A percentile compares a stretch with the other conserved stretches of the same genome.
Evolutionary conservation across 345 rosid species (phyloP).

Genomic region (Bretschneidera sinensis): DNA sequence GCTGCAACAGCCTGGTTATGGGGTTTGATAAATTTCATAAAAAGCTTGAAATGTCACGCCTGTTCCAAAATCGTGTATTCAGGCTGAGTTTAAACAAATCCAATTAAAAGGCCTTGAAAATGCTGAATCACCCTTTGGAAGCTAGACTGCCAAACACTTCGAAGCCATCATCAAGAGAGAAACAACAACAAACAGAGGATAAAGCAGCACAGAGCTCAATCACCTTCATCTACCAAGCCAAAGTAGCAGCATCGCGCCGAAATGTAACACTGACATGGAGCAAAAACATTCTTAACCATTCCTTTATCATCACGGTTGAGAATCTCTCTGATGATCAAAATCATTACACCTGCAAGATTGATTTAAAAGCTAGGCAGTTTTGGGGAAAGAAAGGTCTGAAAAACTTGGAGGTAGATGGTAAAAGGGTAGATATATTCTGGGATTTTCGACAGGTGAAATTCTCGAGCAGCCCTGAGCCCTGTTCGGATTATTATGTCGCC

Average conservation of each 20-base stretch:
- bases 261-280: conserved; percentile 53
- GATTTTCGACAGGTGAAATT: conserved; percentile 68
- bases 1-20: background rate
- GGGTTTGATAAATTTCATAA: background rate
- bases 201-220: conserved; percentile 29
- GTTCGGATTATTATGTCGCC: conserved; percentile 55
- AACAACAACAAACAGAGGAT: conserved; percentile 22
- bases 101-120: too few species aligned
- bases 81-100: background rate
- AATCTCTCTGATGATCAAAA: conserved; percentile 29
- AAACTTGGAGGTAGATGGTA: conserved; percentile 38
- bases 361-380: conserved; percentile 54
- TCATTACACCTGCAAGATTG: conserved; percentile 49
- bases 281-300: conserved; percentile 39
- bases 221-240: conserved; percentile 42
- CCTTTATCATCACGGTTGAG: conserved; percentile 41
- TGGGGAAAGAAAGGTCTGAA: conserved; percentile 78
- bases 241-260: conserved; percentile 31
- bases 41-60: background rate
- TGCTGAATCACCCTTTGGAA: conserved; percentile 6
- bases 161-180: too few species aligned
- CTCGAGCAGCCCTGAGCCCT: conserved; percentile 52
- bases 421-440: conserved; percentile 55
- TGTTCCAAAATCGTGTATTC: background rate
- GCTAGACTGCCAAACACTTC: conserved; percentile 14